Percentiles rank a stretch among this genome's conserved stretches.
Evolutionary conservation across 176 grass and related monocot species (phyloP).

Genomic region (Canna indica): DNA sequence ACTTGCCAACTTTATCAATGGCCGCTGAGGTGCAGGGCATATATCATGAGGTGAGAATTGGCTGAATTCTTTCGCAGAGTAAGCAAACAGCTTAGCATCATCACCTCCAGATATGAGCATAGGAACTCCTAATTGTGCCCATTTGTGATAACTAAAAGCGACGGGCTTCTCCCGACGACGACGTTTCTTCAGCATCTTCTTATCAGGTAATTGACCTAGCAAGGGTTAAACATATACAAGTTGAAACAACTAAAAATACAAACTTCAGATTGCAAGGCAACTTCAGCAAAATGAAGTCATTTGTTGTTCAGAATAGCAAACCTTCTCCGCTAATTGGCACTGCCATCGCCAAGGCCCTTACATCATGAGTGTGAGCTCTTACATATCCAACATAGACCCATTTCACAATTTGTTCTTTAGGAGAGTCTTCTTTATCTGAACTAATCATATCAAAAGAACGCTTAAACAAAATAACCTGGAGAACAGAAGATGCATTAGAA

Average conservation of each 20-base stretch:
- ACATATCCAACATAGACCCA: conserved; percentile 77
- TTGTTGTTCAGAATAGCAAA: conserved; percentile 24
- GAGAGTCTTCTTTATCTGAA: conserved; percentile 13
- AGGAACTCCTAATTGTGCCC: conserved; percentile 87
- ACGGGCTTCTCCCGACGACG: conserved; percentile 36
- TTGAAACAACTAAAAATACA: not conserved
- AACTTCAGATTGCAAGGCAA: not conserved
- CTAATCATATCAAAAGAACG: conserved; percentile 27
- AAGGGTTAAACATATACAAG: conserved; percentile 5
- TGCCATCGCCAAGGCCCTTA: conserved; percentile 74
- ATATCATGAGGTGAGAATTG: conserved; percentile 87
- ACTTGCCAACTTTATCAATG: conserved; percentile 49
- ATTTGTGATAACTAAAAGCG: conserved; percentile 81
- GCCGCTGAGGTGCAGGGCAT: conserved; percentile 82
- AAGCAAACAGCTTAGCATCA: conserved; percentile 84
- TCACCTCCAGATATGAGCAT: conserved; percentile 97
- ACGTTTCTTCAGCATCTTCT: conserved; percentile 46
- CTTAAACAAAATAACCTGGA: conserved; percentile 91
- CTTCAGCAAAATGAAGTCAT: not conserved
- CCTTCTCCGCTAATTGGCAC: conserved; percentile 83
- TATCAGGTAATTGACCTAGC: conserved; percentile 49
- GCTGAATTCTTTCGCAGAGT: conserved; percentile 88
- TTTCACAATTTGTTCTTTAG: conserved; percentile 40
- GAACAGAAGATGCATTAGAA: not conserved
- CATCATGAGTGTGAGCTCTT: conserved; percentile 82